Evolutionary conservation across 345 rosid genomes (phyloP).

Genomic region (Durio zibethinus): DNA sequence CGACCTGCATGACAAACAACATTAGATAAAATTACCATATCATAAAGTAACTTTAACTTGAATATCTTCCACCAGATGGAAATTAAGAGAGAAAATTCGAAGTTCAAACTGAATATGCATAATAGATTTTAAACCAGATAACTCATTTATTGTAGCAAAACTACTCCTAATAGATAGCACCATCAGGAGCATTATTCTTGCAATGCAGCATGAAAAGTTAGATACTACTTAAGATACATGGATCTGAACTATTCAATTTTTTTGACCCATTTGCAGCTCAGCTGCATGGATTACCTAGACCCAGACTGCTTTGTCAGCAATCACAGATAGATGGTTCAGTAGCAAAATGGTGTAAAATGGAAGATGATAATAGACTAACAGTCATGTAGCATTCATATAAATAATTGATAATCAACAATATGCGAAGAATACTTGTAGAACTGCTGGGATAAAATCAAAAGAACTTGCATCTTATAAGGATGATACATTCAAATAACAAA

Average conservation of each 20-base stretch:
- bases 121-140: background rate
- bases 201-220: background rate
- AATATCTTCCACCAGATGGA: background rate
- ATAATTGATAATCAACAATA: background rate
- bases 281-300: background rate
- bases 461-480: background rate
- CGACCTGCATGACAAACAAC: constrained; percentile 51
- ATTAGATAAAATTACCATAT: background rate
- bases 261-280: background rate
- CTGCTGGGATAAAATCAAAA: background rate
- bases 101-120: background rate
- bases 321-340: background rate
- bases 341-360: no score
- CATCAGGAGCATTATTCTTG: constrained; percentile 1
- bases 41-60: background rate
- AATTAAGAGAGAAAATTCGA: background rate
- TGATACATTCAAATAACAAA: background rate
- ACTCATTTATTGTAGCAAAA: background rate
- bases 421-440: background rate
- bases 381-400: background rate
- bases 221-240: background rate
- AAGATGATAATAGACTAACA: background rate
- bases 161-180: background rate
- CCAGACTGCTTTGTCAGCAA: background rate
- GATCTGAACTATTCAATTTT: background rate